Percentiles rank a stretch among this genome's conserved stretches.
These are phyloP conservation scores for Chlorella vulgaris DNA, from an alignment of 139 green algal species.

Conservation along the genomic window DNA sequence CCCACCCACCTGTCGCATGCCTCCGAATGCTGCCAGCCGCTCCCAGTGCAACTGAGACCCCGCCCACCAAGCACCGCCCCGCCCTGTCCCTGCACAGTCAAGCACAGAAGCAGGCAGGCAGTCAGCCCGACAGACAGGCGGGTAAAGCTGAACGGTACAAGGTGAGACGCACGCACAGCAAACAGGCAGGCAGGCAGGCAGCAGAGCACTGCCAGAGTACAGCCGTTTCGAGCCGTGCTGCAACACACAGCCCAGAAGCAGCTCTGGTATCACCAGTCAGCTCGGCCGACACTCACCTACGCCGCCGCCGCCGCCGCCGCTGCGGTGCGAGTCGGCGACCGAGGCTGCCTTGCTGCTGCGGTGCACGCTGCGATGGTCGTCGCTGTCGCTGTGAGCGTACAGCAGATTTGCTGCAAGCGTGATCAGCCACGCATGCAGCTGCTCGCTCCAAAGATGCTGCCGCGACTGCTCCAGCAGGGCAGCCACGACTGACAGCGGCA, in stretches of 20 bases:
- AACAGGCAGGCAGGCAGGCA: neutral
- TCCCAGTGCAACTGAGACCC: slow-evolving; percentile 30
- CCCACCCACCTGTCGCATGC: slow-evolving; percentile 44
- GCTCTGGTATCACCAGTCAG: too few species aligned
- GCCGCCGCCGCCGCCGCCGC: neutral
- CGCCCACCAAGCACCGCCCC: slow-evolving; percentile 14
- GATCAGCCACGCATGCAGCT: slow-evolving; percentile 46
- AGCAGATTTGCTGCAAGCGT: slow-evolving; percentile 50
- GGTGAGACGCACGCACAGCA: too few species aligned
- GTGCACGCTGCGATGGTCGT: neutral
- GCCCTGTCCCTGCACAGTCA: neutral
- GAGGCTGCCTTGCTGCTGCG: neutral
- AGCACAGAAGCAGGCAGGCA: neutral
- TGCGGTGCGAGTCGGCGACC: neutral
- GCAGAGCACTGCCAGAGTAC: too few species aligned
- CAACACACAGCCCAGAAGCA: too few species aligned
- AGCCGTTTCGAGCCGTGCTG: too few species aligned
- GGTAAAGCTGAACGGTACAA: neutral
- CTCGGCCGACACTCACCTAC: neutral
- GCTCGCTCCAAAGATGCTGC: slow-evolving; percentile 50
- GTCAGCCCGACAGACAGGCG: neutral
- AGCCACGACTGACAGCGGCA: slow-evolving; percentile 53
- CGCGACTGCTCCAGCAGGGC: slow-evolving; percentile 61
- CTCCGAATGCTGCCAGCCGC: slow-evolving; percentile 49
- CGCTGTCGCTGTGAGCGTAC: slow-evolving; percentile 18